These are phyloP conservation scores for Candida mesenterica DNA, from an alignment of 1,139 yeast species.

Conservation along the genomic window DNA sequence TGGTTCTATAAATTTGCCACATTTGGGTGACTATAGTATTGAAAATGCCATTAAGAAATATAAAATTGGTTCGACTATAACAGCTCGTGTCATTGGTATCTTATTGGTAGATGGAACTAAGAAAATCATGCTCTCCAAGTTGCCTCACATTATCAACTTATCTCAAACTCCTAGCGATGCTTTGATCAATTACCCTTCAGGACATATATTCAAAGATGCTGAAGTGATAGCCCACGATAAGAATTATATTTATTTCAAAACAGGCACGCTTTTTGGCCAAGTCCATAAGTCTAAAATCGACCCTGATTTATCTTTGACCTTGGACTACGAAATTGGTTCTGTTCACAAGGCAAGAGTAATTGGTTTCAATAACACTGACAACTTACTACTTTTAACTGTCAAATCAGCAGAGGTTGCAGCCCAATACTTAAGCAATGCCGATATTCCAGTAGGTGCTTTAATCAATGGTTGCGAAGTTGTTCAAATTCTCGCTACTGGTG, in stretches of 20 bases:
- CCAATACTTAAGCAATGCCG: conserved; percentile 63
- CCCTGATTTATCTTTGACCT: conserved; percentile 47
- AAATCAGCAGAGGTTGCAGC: conserved; percentile 63
- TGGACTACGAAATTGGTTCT: conserved; percentile 60
- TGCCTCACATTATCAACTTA: conserved; percentile 52
- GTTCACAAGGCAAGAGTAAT: conserved; percentile 74
- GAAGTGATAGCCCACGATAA: conserved; percentile 59
- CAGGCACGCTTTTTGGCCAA: conserved; percentile 65
- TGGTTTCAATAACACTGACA: conserved; percentile 67
- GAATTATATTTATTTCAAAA: conserved; percentile 52
- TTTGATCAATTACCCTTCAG: conserved; percentile 66
- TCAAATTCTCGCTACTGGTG: conserved; percentile 60
- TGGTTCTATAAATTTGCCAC: conserved; percentile 70
- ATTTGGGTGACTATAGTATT: conserved; percentile 49
- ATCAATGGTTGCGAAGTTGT: conserved; percentile 57
- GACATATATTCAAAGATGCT: conserved; percentile 63
- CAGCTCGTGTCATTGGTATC: conserved; percentile 69
- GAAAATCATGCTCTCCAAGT: conserved; percentile 61
- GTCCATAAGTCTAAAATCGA: conserved; percentile 72
- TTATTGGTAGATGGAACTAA: conserved; percentile 56
- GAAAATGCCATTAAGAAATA: conserved; percentile 58
- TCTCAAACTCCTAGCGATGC: conserved; percentile 31
- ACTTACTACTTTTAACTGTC: conserved; percentile 63
- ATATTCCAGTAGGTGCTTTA: conserved; percentile 73
- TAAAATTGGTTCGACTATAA: conserved; percentile 63